phyloP scores from a whole-genome alignment of 768 basidiomycete genomes.

The Mycena albidolilacea region DNA sequence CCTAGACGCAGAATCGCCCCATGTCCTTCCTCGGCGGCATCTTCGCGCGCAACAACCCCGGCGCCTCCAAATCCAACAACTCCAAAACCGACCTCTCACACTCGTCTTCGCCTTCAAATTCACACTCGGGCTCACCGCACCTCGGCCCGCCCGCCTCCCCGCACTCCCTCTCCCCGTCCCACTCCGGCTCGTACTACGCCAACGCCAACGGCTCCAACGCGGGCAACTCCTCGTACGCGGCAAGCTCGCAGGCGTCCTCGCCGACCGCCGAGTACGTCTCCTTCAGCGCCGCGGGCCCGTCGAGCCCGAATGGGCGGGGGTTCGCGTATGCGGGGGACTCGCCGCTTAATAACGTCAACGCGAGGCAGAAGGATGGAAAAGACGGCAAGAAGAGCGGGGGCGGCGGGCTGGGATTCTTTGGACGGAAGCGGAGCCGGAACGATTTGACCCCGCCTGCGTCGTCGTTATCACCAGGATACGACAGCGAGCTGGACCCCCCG shows the following conservation, averaged over 20 bases:
- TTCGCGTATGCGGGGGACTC: slow-evolving; percentile 36
- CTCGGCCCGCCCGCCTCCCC: too few species aligned
- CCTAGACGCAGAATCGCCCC: background rate
- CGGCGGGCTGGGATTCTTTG: slow-evolving; percentile 28
- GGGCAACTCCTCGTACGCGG: background rate
- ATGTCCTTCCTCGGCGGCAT: slow-evolving; percentile 41
- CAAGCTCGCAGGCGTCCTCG: background rate
- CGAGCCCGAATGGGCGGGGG: slow-evolving; percentile 30
- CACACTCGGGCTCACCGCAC: background rate
- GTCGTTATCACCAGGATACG: too few species aligned
- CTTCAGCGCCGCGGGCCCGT: slow-evolving; percentile 22
- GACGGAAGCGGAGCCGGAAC: slow-evolving; percentile 27
- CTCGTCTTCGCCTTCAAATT: background rate
- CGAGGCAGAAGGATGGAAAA: background rate
- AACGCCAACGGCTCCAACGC: background rate
- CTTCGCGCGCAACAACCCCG: slow-evolving; percentile 30
- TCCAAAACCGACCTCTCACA: background rate
- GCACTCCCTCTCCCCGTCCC: background rate
- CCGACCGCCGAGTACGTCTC: slow-evolving; percentile 34
- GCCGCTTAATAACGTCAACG: background rate
- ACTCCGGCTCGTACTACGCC: background rate
- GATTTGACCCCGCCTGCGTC: background rate
- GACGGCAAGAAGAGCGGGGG: background rate
- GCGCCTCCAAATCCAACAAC: background rate
- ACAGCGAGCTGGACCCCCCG: background rate